Percentiles rank a stretch among this genome's conserved stretches.
phyloP scores from a whole-genome alignment of 2,329 filamentous ascomycete genomes.

The Aureobasidium sp. region DNA sequence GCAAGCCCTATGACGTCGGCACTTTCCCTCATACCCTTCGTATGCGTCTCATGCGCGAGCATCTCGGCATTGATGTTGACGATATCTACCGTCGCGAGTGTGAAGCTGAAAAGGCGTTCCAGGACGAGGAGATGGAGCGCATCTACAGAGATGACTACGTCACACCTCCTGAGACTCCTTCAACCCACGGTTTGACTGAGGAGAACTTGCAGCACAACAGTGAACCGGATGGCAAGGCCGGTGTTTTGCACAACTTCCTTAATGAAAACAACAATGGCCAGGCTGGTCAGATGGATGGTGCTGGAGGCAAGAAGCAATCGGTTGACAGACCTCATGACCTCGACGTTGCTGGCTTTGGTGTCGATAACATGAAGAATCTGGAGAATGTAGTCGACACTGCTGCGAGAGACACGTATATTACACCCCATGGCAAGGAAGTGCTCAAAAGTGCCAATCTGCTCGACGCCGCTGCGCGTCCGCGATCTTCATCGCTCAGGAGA shows the following conservation, averaged over 20 bases:
- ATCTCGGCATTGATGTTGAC: conserved; percentile 92
- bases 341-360: conserved; percentile 72
- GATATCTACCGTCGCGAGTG: conserved; percentile 51
- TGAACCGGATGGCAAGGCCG: conserved; percentile 7
- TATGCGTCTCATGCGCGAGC: conserved; percentile 91
- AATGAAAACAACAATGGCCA: conserved; percentile 10
- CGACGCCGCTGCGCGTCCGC: background rate
- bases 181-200: conserved; percentile 20
- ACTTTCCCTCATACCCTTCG: conserved; percentile 89
- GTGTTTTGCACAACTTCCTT: conserved; percentile 8
- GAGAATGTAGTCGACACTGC: conserved; percentile 27
- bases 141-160: conserved; percentile 29
- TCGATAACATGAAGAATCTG: conserved; percentile 60
- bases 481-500: background rate
- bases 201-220: conserved; percentile 20
- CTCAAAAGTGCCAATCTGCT: conserved; percentile 34
- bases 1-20: conserved; percentile 80
- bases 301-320: conserved; percentile 52
- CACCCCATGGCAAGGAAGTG: conserved; percentile 59
- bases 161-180: conserved; percentile 31
- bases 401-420: conserved; percentile 45
- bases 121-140: conserved; percentile 51
- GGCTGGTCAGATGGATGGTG: conserved; percentile 41
- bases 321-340: conserved; percentile 49
- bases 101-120: conserved; percentile 40